These are phyloP conservation scores for Sugiyamaella boreocaroliniensis DNA, from an alignment of 805 yeast genomes.

Conservation along the genomic window DNA sequence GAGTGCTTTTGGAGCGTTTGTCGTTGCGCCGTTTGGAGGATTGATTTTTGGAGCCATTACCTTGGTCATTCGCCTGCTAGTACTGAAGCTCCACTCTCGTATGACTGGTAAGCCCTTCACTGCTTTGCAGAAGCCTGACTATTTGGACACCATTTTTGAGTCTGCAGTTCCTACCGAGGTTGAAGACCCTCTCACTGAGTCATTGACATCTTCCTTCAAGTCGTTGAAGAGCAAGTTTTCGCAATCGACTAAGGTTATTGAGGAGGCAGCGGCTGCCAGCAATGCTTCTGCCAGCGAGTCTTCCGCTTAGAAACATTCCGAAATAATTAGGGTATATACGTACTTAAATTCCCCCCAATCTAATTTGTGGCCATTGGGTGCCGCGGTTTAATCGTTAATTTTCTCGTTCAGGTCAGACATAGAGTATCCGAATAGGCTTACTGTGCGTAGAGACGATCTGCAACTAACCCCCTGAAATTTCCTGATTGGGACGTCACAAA, in stretches of 20 bases:
- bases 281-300: background rate
- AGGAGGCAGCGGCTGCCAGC: no score
- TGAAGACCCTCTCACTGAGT: background rate
- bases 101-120: constrained; percentile 34
- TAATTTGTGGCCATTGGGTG: no score
- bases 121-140: constrained; percentile 29
- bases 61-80: constrained; percentile 33
- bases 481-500: background rate
- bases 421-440: no score
- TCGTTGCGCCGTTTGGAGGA: constrained; percentile 82
- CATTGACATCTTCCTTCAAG: background rate
- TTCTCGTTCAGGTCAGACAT: no score
- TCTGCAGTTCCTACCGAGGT: background rate
- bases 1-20: constrained; percentile 94
- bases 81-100: constrained; percentile 28
- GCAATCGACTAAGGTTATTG: background rate
- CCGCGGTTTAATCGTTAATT: no score
- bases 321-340: no score
- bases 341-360: no score
- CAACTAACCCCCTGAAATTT: background rate
- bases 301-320: background rate
- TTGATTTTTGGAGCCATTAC: constrained; percentile 48
- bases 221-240: background rate
- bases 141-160: background rate
- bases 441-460: background rate